Conservation (phyloP, 2,329 filamentous ascomycete species). For the Diplodia intermedia region DNA sequence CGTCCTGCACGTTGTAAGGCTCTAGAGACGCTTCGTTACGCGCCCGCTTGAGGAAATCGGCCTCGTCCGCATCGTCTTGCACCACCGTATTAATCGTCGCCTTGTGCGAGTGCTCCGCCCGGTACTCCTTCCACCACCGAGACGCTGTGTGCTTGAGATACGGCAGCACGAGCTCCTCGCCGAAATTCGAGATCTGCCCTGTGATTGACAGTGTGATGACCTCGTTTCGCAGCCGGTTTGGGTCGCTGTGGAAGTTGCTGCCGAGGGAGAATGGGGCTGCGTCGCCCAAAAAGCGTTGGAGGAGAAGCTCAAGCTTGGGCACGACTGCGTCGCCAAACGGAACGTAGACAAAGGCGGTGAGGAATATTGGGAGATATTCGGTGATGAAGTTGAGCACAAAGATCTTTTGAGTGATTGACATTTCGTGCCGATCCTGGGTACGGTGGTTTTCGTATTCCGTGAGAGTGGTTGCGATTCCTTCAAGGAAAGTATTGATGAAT, state of each 20-base stretch:
- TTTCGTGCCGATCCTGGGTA: conserved; percentile 43
- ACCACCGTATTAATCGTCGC: conserved; percentile 16
- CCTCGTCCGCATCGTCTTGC: conserved; percentile 42
- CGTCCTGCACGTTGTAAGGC: conserved; percentile 46
- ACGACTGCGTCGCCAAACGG: conserved; percentile 41
- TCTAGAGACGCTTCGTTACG: conserved; percentile 42
- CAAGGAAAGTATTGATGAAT: conserved; percentile 42
- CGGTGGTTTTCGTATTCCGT: conserved; percentile 47
- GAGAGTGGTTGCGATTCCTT: conserved; percentile 40
- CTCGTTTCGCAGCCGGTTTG: conserved; percentile 43
- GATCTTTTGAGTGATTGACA: conserved; percentile 46
- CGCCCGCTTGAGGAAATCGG: conserved; percentile 41
- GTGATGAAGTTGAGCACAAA: conserved; percentile 47
- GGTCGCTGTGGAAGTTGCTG: conserved; percentile 40
- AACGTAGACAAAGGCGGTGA: conserved; percentile 45
- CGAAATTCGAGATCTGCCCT: conserved; percentile 42
- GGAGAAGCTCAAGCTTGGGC: conserved; percentile 35
- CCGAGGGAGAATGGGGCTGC: conserved; percentile 27
- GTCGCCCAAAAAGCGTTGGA: conserved; percentile 21
- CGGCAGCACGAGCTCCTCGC: conserved; percentile 43
- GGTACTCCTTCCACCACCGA: conserved; percentile 44
- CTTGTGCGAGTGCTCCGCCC: conserved; percentile 31
- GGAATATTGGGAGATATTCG: conserved; percentile 46
- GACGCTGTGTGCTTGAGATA: conserved; percentile 41
- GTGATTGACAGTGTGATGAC: conserved; percentile 46